Evolutionary conservation across 2,329 filamentous ascomycete genomes (phyloP), one percentile per base, ranked within the genome.

Genomic region (Cryphonectria japonica): DNA sequence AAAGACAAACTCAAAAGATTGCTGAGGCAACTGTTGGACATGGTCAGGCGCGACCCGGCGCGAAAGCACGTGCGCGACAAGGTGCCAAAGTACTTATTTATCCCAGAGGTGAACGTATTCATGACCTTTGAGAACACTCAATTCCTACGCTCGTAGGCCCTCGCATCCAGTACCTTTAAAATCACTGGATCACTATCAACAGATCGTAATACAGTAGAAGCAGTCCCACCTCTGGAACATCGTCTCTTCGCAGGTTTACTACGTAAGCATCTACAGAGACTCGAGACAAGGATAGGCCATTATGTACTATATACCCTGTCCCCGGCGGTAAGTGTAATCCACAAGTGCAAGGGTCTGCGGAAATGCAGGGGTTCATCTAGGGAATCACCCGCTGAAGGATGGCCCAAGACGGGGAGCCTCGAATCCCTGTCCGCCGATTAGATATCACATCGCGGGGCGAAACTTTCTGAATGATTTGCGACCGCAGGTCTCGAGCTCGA

Each of bases 371-470:
- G 43, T 34, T 4, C 16, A 22, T 63, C 29, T 29, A 26, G 34
- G 37, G 37, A 43, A 39, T 11, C 26, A 16, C 46, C 13, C 67
- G n/a, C 67, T 41, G 46, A 54, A 41, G 16, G 32, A 2, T 39
- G 37, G n/a, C 60, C 62, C 43, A 11, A 46, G 50, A 16, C 5
- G 32, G 26, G 46, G 22, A 26, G 41, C 32, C 50, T 66, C 68
- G 62, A 69, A 69, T 66, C 68, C 62, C 57, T 50, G 39, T 39
- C 50, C 19, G 26, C 41, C 22, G 43, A 65, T 63, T 66, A 69
- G 50, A 66, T 71, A 68, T 67, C 70, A 46, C 59, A 70, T 71
- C 61, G 71, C 65, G 71, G 71, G 68, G 71, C 29, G 19, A 14
- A 14, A 19, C 32, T 52, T 67, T 60, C 46, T 22, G 32, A 68